Evolutionary conservation across 352 stramenopile genomes (phyloP), one percentile per base, ranked within the genome.

Genomic region (Phytopythium montanum): DNA sequence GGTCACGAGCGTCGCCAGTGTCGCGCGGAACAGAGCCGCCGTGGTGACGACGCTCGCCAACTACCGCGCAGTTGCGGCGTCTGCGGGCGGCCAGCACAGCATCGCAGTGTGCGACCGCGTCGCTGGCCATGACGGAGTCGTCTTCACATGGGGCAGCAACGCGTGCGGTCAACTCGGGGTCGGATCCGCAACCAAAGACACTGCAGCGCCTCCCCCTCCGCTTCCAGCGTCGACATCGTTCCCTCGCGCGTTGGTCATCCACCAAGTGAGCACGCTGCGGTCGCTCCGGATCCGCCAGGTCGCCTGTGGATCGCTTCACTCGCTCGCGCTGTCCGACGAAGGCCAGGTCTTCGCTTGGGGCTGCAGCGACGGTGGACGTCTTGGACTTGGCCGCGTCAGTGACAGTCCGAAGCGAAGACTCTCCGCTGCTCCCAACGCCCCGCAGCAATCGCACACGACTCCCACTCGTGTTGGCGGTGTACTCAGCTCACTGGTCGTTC

Each of bases 311-410:
- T 92, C 91, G 19, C 65, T 98, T 31, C 92, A 98, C 67, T 97
- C 81, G 46, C 72, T 97, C 62, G 94, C 83, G 6, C 67, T 98
- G 4, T 93, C 81, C 2, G 64, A 71, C 0, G 76, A 96, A 29
- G 96, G 96, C 2, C 69, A 82, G 13, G 80, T 99, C 1, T 98
- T 90, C 63, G 88, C 92, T 2, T 99, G 95, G 93, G 97, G 97
- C 13, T 97, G 85, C 68, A 93, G 81, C 49, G 96, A 99, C 62
- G 94, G 84, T 26, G 80, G 81, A 4, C 64, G 79, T 28, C 75
- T 92, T n/a, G 77, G 75, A 1, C 70, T 70, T 2, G 70, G 72
- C 0, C 16, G 18, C 12, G 0, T 10, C 23, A 1, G 10, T 19
- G 7, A 25, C 38, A 60, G 45, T 14, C 54, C 53, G 2, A 45